Evolutionary conservation across 2,329 filamentous ascomycete species (phyloP).

Genomic region (Ophiostoma sp.): DNA sequence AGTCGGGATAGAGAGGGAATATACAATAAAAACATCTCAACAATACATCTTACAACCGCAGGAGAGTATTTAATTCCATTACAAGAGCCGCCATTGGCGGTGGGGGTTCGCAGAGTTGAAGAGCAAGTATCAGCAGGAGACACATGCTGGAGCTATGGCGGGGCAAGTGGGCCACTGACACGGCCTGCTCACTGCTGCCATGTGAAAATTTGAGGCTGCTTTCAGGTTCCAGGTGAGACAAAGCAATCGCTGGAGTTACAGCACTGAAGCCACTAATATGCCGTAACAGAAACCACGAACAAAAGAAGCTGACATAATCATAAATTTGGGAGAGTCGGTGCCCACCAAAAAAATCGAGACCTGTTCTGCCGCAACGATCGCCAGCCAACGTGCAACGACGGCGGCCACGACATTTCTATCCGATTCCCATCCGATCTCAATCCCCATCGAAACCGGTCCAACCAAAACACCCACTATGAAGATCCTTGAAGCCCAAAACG

Average conservation of each 20-base stretch:
- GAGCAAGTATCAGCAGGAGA: neutral
- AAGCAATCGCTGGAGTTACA: neutral
- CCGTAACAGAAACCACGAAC: neutral
- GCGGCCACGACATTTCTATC: neutral
- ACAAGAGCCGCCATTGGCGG: constrained; percentile 20
- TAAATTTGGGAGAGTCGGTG: neutral
- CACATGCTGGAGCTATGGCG: constrained; percentile 17
- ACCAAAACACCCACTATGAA: constrained; percentile 47
- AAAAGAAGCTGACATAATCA: neutral
- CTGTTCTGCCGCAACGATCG: neutral
- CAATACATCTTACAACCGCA: neutral
- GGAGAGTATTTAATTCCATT: neutral
- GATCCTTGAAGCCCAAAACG: constrained; percentile 65
- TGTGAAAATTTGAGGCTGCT: constrained; percentile 18
- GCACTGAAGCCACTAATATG: too few relatives aligned
- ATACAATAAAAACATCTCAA: neutral
- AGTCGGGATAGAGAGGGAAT: neutral
- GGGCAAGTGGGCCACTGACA: constrained; percentile 22
- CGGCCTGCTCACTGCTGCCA: constrained; percentile 14
- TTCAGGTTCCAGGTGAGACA: neutral
- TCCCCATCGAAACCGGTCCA: neutral
- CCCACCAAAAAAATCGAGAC: constrained; percentile 18
- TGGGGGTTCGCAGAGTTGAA: neutral
- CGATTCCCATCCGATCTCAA: neutral
- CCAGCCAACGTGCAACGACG: neutral